Evolutionary conservation across 2,329 filamentous ascomycete species (phyloP).

Genomic region (Venturia pyrina): DNA sequence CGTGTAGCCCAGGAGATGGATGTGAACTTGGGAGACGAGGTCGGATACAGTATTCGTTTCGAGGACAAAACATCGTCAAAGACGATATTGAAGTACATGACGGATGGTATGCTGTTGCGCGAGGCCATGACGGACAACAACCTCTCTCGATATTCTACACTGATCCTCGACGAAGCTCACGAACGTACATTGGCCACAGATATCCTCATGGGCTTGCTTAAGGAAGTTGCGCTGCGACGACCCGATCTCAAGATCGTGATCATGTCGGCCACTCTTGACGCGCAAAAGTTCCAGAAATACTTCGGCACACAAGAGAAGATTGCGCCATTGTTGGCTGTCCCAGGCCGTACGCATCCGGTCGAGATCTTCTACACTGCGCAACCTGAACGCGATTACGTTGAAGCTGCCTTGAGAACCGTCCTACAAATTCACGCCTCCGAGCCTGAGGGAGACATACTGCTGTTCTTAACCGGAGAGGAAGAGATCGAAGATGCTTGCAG

Average conservation of each 20-base stretch:
- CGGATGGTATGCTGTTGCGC: slow-evolving; percentile 93
- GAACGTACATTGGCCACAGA: slow-evolving; percentile 94
- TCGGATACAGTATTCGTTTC: slow-evolving; percentile 96
- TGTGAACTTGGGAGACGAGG: slow-evolving; percentile 79
- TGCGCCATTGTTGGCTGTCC: slow-evolving; percentile 85
- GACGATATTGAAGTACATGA: slow-evolving; percentile 99
- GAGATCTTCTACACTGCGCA: slow-evolving; percentile 98
- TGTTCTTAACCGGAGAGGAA: slow-evolving; percentile 96
- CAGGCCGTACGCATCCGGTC: slow-evolving; percentile 89
- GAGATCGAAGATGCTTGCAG: slow-evolving; percentile 95
- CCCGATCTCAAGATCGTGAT: slow-evolving; percentile 91
- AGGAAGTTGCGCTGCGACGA: slow-evolving; percentile 80
- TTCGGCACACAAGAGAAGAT: slow-evolving; percentile 58
- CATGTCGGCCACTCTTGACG: slow-evolving; percentile 91
- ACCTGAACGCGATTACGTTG: slow-evolving; percentile 91
- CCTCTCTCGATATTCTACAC: slow-evolving; percentile 81
- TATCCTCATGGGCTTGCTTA: slow-evolving; percentile 85
- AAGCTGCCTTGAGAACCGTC: slow-evolving; percentile 88
- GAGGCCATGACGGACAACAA: slow-evolving; percentile 91
- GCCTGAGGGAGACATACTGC: slow-evolving; percentile 79
- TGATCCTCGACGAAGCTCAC: slow-evolving; percentile 98
- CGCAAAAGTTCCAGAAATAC: slow-evolving; percentile 95
- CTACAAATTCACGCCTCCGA: slow-evolving; percentile 94
- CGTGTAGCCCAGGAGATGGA: slow-evolving; percentile 95
- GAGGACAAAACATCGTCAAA: slow-evolving; percentile 82